phyloP scores from a whole-genome alignment of 225 moss, liverwort and hornwort species.

The Rhytidiadelphus loreus region DNA sequence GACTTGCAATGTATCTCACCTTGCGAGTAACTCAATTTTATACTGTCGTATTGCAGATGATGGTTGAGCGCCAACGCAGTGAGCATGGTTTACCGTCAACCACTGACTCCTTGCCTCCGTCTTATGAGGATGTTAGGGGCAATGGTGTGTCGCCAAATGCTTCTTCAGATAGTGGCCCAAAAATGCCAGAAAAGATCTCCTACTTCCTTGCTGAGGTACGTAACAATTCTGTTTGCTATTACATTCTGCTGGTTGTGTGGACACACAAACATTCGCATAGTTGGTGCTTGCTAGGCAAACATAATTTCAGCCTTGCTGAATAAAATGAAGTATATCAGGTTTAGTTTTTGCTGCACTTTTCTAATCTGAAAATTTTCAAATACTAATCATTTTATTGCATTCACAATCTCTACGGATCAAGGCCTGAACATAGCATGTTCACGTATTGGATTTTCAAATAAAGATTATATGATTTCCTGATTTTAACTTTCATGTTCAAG shows the following conservation, averaged over 20 bases:
- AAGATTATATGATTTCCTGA: not conserved
- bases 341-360: not conserved
- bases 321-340: not conserved
- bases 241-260: not conserved
- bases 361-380: not conserved
- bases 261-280: not conserved
- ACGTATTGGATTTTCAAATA: not conserved
- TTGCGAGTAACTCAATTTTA: not conserved
- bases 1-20: not conserved
- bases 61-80: slow-evolving; percentile 63
- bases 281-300: not conserved
- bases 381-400: not conserved
- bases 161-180: slow-evolving; percentile 28
- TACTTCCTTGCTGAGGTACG: slow-evolving; percentile 93
- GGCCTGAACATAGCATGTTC: not conserved
- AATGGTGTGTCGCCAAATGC: slow-evolving; percentile 48
- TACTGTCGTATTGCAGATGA: slow-evolving; percentile 40
- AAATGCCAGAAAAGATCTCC: slow-evolving; percentile 39
- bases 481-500: not conserved
- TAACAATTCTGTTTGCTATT: not conserved
- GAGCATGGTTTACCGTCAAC: slow-evolving; percentile 44
- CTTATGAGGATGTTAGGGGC: slow-evolving; percentile 62
- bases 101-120: slow-evolving; percentile 48
- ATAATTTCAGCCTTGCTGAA: not conserved
- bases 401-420: not conserved